These are phyloP conservation scores for Penicillium occitanis DNA, from an alignment of 2,329 filamentous ascomycete species.

Conservation along the genomic window DNA sequence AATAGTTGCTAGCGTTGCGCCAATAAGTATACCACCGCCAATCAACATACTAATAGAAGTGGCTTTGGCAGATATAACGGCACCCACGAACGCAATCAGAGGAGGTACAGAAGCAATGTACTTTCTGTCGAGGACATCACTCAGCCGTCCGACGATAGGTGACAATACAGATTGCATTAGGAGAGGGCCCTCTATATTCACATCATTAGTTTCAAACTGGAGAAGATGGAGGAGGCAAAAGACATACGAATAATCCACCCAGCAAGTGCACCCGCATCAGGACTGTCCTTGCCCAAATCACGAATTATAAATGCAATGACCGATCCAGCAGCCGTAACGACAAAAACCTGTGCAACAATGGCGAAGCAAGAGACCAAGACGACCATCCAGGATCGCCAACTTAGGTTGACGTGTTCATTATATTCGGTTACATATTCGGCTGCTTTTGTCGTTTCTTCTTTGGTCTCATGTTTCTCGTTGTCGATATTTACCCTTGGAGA, in stretches of 20 bases:
- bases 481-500: neutral
- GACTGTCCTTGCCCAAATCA: constrained; percentile 8
- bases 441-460: neutral
- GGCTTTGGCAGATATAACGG: constrained; percentile 16
- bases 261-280: constrained; percentile 1
- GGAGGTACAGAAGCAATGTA: constrained; percentile 17
- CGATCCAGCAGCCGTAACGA: constrained; percentile 18
- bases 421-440: neutral
- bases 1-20: constrained; percentile 14
- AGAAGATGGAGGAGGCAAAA: neutral
- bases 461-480: neutral
- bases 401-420: neutral
- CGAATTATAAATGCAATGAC: constrained; percentile 19
- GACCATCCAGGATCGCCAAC: constrained; percentile 19
- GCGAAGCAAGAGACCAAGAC: constrained; percentile 16
- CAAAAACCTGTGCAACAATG: constrained; percentile 19
- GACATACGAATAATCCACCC: constrained; percentile 19
- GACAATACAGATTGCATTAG: constrained; percentile 17
- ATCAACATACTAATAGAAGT: constrained; percentile 19
- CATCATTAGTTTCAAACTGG: neutral
- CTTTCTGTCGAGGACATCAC: constrained; percentile 18
- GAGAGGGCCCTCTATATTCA: constrained; percentile 13
- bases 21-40: constrained; percentile 17
- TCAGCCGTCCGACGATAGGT: constrained; percentile 17
- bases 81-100: constrained; percentile 15